Percentiles rank a stretch among this genome's conserved stretches.
Evolutionary conservation across 1,284 basidiomycete genomes (phyloP).

Genomic region (Fomes fomentarius): DNA sequence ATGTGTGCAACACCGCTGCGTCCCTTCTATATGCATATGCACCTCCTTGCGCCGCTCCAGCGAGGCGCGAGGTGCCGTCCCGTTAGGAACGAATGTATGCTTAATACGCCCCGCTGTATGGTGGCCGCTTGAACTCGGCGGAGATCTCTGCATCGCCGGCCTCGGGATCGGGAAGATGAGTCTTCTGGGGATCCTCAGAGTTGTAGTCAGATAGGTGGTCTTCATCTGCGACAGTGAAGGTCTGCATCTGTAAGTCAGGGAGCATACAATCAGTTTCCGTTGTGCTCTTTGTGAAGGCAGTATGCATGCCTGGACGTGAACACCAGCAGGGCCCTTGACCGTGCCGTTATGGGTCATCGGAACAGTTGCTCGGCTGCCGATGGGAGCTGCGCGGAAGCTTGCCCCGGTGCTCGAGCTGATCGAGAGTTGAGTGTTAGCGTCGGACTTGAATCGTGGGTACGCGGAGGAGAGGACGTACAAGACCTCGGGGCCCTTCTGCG

Average conservation of each 20-base stretch:
- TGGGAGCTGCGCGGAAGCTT: constrained; percentile 25
- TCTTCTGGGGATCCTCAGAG: constrained; percentile 45
- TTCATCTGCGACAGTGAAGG: constrained; percentile 33
- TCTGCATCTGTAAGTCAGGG: constrained; percentile 33
- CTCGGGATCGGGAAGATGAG: constrained; percentile 37
- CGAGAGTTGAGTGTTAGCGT: constrained; percentile 28
- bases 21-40: not conserved
- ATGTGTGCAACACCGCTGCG: not conserved
- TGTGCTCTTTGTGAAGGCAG: too few species aligned
- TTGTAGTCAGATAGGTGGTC: constrained; percentile 24
- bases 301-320: constrained; percentile 57
- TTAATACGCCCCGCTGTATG: constrained; percentile 17
- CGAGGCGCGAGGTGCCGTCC: too few species aligned
- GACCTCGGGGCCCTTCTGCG: constrained; percentile 50
- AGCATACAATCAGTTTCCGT: not conserved
- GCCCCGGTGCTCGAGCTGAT: constrained; percentile 35
- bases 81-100: too few species aligned
- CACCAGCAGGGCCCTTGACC: constrained; percentile 36
- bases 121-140: constrained; percentile 33
- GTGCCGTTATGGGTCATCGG: constrained; percentile 24
- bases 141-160: constrained; percentile 29
- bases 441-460: constrained; percentile 8
- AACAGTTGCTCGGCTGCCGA: constrained; percentile 5
- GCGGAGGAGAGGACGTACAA: constrained; percentile 46
- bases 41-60: not conserved